Evolutionary conservation across 225 moss, liverwort and hornwort species (phyloP).

Genomic region (Climacium dendroides): DNA sequence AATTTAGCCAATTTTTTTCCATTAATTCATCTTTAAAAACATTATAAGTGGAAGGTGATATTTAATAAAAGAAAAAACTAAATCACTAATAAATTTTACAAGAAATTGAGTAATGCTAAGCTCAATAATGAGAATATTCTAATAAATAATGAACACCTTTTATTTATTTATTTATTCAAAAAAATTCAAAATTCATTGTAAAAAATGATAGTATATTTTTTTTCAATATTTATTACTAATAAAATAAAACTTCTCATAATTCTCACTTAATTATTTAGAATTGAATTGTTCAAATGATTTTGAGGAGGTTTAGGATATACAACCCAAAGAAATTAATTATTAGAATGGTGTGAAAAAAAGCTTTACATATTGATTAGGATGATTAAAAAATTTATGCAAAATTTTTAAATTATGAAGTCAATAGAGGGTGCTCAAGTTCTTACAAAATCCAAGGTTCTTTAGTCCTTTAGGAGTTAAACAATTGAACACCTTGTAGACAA

Average conservation of each 20-base stretch:
- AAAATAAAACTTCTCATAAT: not conserved
- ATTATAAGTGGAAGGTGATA: not conserved
- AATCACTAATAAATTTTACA: not conserved
- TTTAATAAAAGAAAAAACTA: not conserved
- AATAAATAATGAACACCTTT: not conserved
- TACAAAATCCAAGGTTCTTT: not conserved
- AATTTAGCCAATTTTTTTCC: not conserved
- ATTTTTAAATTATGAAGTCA: not conserved
- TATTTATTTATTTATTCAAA: rapidly evolving
- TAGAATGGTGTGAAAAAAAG: rapidly evolving
- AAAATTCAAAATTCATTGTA: not conserved
- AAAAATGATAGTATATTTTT: rapidly evolving
- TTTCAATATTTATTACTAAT: rapidly evolving
- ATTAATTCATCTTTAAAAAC: not conserved
- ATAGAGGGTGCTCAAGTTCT: rapidly evolving
- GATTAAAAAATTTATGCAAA: not conserved
- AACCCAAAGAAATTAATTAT: not conserved
- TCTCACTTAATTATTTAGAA: not conserved
- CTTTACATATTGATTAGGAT: rapidly evolving
- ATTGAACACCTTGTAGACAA: not conserved
- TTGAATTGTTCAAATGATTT: not conserved
- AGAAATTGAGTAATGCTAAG: too few relatives aligned
- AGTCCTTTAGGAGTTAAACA: not conserved
- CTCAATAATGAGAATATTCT: rapidly evolving
- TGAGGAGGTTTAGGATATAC: not conserved